Conservation (phyloP, 371 early-diverging fungal genomes). For the Mucor indicus region DNA sequence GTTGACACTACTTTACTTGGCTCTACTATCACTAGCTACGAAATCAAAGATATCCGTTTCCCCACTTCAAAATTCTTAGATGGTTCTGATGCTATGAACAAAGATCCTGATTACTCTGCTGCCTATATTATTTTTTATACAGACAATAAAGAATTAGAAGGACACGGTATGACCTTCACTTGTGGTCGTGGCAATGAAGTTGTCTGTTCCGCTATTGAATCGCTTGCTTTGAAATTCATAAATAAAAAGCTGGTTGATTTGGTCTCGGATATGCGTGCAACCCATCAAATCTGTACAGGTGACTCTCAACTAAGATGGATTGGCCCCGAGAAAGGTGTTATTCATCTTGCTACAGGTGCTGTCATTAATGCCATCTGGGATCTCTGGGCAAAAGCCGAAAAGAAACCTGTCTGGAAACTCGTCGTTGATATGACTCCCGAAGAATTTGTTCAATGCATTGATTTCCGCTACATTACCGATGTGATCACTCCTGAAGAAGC, state of each 20-base stretch:
- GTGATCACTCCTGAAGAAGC: constrained; percentile 54
- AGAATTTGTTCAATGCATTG: constrained; percentile 48
- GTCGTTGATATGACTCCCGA: constrained; percentile 51
- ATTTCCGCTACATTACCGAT: constrained; percentile 56
- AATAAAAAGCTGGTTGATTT: constrained; percentile 30
- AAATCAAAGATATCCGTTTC: constrained; percentile 50
- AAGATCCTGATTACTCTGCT: constrained; percentile 54
- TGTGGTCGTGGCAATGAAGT: constrained; percentile 50
- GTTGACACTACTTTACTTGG: constrained; percentile 8
- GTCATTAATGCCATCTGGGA: constrained; percentile 59
- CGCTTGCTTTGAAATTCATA: constrained; percentile 41
- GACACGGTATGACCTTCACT: constrained; percentile 53
- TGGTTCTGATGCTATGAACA: constrained; percentile 57
- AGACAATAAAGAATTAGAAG: constrained; percentile 24
- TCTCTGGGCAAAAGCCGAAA: constrained; percentile 51
- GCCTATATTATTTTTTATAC: constrained; percentile 52
- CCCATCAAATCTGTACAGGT: constrained; percentile 48
- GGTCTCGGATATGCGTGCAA: constrained; percentile 40
- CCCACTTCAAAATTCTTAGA: constrained; percentile 45
- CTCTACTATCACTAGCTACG: constrained; percentile 37
- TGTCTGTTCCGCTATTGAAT: constrained; percentile 42
- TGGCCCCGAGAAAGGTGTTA: constrained; percentile 53
- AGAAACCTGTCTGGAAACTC: constrained; percentile 55
- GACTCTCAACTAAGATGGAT: constrained; percentile 48
- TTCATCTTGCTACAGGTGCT: constrained; percentile 51